Conservation (phyloP, 768 basidiomycete genomes). For the Mycena indigotica region DNA sequence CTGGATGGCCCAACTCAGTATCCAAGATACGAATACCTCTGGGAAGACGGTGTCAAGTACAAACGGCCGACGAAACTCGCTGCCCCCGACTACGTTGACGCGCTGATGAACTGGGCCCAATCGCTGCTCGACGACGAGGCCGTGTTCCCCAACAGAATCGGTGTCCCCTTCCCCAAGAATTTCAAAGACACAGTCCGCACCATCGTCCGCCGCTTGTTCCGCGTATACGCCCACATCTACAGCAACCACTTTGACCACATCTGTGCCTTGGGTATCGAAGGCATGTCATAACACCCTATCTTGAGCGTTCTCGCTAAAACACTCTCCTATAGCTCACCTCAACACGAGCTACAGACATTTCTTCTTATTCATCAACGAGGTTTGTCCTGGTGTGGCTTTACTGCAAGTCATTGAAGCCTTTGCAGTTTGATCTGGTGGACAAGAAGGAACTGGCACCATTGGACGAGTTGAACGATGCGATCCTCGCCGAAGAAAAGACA, state of each 20-base stretch:
- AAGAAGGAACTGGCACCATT: slow-evolving; percentile 94
- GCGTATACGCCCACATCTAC: slow-evolving; percentile 98
- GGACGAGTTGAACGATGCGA: slow-evolving; percentile 93
- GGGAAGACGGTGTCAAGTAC: slow-evolving; percentile 89
- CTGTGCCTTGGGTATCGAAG: slow-evolving; percentile 97
- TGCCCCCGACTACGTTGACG: slow-evolving; percentile 95
- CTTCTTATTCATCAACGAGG: slow-evolving; percentile 95
- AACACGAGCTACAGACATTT: slow-evolving; percentile 99
- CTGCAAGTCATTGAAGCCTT: slow-evolving; percentile 16
- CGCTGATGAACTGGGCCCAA: slow-evolving; percentile 99
- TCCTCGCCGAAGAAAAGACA: slow-evolving; percentile 58
- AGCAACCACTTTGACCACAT: slow-evolving; percentile 99
- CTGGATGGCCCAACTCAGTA: not conserved
- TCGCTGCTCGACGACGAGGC: slow-evolving; percentile 87
- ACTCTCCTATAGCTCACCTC: slow-evolving; percentile 73
- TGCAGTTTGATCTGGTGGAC: slow-evolving; percentile 89
- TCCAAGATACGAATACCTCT: slow-evolving; percentile 86
- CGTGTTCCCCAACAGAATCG: slow-evolving; percentile 94
- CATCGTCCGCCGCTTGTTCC: slow-evolving; percentile 89
- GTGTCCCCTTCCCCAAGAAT: slow-evolving; percentile 86
- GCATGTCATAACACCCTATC: slow-evolving; percentile 42
- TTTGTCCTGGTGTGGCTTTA: slow-evolving; percentile 42
- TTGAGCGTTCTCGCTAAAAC: not conserved
- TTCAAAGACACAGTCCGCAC: slow-evolving; percentile 91
- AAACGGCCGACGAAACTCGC: slow-evolving; percentile 92